phyloP scores from a whole-genome alignment of 345 rosid species.

The Gossypium ekmanianum region DNA sequence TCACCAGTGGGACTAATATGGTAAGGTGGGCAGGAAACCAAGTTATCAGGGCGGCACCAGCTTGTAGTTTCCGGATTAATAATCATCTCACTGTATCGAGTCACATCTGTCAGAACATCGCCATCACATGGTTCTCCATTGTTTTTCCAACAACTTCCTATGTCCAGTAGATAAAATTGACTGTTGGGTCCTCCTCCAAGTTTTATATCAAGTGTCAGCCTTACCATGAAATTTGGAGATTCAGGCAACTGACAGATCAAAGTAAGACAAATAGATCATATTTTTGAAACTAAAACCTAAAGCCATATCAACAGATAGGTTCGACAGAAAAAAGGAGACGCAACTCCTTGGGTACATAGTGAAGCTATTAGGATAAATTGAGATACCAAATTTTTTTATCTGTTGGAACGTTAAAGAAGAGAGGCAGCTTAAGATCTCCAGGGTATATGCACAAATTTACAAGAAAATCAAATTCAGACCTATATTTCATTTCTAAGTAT shows the following conservation, averaged over 20 bases:
- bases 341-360: background rate
- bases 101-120: slow-evolving; percentile 50
- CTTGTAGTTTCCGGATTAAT: slow-evolving; percentile 42
- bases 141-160: slow-evolving; percentile 67
- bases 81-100: slow-evolving; percentile 48
- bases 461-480: background rate
- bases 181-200: slow-evolving; percentile 49
- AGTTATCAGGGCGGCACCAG: slow-evolving; percentile 43
- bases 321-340: background rate
- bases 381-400: background rate
- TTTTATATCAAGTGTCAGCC: slow-evolving; percentile 43
- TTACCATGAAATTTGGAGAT: slow-evolving; percentile 55
- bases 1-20: slow-evolving; percentile 36
- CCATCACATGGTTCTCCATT: slow-evolving; percentile 48
- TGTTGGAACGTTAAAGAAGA: background rate
- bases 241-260: slow-evolving; percentile 38
- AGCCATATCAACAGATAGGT: background rate
- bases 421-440: background rate
- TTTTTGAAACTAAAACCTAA: background rate
- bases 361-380: background rate
- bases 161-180: slow-evolving; percentile 56
- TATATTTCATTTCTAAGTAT: background rate
- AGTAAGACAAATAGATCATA: background rate
- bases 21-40: slow-evolving; percentile 45
- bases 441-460: background rate